Conservation (phyloP, 345 rosid species). For the Euphorbia tirucalli region DNA sequence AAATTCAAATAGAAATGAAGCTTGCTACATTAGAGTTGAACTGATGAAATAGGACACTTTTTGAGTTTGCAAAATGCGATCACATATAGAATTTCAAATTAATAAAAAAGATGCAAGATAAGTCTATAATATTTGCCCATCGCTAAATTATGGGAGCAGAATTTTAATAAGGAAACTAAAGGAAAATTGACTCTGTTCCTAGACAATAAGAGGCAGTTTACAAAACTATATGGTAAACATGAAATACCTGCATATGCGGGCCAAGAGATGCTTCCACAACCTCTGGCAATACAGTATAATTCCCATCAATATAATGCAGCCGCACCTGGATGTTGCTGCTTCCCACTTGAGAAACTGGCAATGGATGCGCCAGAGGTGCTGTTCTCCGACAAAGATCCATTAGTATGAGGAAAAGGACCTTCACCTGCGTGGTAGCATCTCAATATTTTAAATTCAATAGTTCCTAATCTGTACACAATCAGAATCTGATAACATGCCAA, state of each 20-base stretch:
- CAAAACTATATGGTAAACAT: not conserved
- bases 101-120: not conserved
- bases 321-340: conserved; percentile 86
- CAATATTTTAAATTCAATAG: not conserved
- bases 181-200: not conserved
- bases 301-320: conserved; percentile 95
- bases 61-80: too few species aligned
- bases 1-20: not conserved
- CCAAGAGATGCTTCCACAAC: conserved; percentile 99
- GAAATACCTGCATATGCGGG: conserved; percentile 97
- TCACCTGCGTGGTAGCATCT: conserved; percentile 57
- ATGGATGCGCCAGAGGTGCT: conserved; percentile 61
- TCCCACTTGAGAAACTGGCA: conserved; percentile 97
- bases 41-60: too few species aligned
- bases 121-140: too few species aligned
- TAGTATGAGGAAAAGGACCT: conserved; percentile 92
- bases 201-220: not conserved
- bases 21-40: not conserved
- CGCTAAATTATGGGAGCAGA: not conserved
- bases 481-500: not conserved
- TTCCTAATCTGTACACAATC: not conserved
- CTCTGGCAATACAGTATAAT: conserved; percentile 95
- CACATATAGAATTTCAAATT: not conserved
- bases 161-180: not conserved
- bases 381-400: conserved; percentile 98